Evolutionary conservation across 371 early-diverging fungal genomes (phyloP), one percentile per base, ranked within the genome.

Genomic region (Mortierella sp.): DNA sequence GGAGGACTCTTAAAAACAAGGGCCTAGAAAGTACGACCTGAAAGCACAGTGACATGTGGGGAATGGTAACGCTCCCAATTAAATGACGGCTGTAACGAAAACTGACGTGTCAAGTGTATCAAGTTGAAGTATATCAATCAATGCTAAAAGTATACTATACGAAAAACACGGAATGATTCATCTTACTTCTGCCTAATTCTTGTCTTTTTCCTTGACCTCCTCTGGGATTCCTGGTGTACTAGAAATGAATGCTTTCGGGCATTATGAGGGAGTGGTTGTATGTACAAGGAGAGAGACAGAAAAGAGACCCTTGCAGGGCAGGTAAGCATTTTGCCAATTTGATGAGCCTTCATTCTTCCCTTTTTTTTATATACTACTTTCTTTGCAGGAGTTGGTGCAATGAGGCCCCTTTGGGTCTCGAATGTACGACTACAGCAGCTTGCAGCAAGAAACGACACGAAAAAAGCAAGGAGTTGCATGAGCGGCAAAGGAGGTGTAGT

Each of bases 231-330:
- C 20, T 58, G 30, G 59, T 28, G 32, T 58, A 8, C n/a, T 32
- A 60, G 14, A 39, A 60, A 37, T 22, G 26, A 60, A 60, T n/a
- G 26, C 28, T 40, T 39, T 51, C 30, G 32, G 22, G 20, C 16
- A 52, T 22, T 32, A 52, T 52, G 37, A 39, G 47, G 43, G 18
- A 28, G 14, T 28, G 58, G 12, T 12, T 54, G 30, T 58, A 24
- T 32, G 58, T 58, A 30, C 11, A 30, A 16, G 10, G 10, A n/a
- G 55, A 24, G 55, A 54, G 55, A 54, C 55, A 58, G 45, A 39
- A 70, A 24, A 54, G 52, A 62, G 70, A 70, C 70, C 70, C 64
- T 70, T 70, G 70, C 64, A 70, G 70, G 58, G 64, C 64, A 63
- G 62, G 59, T 66, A 66, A 58, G 58, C 58, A 58, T 45, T 35